Evolutionary conservation across 176 grass and related monocot species (phyloP), one percentile per base, ranked within the genome.

Genomic region (Oryza glaberrima): DNA sequence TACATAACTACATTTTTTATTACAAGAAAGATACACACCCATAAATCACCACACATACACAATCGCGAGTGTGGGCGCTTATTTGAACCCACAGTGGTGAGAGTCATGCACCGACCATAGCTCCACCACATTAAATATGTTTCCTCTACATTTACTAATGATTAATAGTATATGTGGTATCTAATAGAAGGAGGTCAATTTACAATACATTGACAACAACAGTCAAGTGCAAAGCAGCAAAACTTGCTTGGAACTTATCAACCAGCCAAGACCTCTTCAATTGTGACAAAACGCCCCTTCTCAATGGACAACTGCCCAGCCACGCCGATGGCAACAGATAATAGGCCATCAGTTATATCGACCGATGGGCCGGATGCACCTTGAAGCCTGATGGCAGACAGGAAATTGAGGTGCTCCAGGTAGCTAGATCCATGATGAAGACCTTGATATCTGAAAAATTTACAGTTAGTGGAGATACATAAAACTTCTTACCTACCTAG

Each of bases 371-470:
- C 74, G 61, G 60, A 88, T 16, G 20, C 69, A 78, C 80, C 85
- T 90, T 90, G 71, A 81, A 72, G 82, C 87, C 82, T 95, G 64
- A 98, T 88, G 45, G 85, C 80, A 69, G 79, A 92, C 73, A 98
- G 73, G 77, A 98, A 98, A 81, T 89, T 91, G 28, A 98, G 84
- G 89, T 98, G 95, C 66, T 98, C 95, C 71, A 95, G 73, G 35
- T 98, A 98, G 81, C 95, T 95, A 32, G 95, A 98, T 78, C 95
- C 95, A 88, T 93, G 93, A 83, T 98, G 93, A 61, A 98, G 93
- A 67, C 93, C 95, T 69, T 95, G 88, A 68, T 98, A 98, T 82
- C 95, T 98, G 68, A 38, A 70, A 56, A 49, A 83, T 41, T 16
- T 64, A 85, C 15, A 68, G 12, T 65, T 38, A 4, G 0, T 30